A percentile compares a stretch with the other conserved stretches of the same genome.
phyloP scores from a whole-genome alignment of 805 yeast genomes.

The Phaffomyces antillensis region DNA sequence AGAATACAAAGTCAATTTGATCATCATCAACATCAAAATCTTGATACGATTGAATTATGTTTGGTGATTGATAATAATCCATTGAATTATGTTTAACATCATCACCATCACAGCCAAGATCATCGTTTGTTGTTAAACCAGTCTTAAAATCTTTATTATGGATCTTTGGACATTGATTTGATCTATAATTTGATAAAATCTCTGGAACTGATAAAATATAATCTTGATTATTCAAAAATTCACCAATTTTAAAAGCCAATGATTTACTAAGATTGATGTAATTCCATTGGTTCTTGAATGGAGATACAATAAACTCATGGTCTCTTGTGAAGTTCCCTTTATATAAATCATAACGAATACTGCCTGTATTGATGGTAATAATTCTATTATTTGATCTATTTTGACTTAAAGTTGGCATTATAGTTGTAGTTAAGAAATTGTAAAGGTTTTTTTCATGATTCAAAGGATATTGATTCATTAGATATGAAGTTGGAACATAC shows the following conservation, averaged over 20 bases:
- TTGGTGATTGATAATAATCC: constrained; percentile 59
- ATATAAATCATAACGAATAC: constrained; percentile 79
- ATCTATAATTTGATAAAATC: constrained; percentile 3
- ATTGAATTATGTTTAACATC: constrained; percentile 66
- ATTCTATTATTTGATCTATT: constrained; percentile 30
- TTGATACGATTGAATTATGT: constrained; percentile 58
- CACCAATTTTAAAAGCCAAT: constrained; percentile 48
- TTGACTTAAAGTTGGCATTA: constrained; percentile 42
- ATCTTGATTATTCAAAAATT: constrained; percentile 48
- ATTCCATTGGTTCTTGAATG: constrained; percentile 78
- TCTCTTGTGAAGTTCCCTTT: constrained; percentile 79
- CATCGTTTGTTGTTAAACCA: constrained; percentile 83
- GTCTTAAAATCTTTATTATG: constrained; percentile 30
- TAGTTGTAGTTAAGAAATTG: constrained; percentile 46
- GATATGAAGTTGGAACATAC: constrained; percentile 57
- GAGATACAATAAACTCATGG: constrained; percentile 75
- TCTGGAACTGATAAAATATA: constrained; percentile 31
- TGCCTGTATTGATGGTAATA: constrained; percentile 77
- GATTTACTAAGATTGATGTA: constrained; percentile 51
- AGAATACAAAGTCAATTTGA: constrained; percentile 64
- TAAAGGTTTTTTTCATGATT: constrained; percentile 51
- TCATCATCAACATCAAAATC: constrained; percentile 19
- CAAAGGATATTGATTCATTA: constrained; percentile 59
- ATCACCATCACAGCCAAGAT: constrained; percentile 81
- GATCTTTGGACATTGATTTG: constrained; percentile 9